phyloP scores from a whole-genome alignment of 2,329 filamentous ascomycete genomes.

The Monosporascus sp. region DNA sequence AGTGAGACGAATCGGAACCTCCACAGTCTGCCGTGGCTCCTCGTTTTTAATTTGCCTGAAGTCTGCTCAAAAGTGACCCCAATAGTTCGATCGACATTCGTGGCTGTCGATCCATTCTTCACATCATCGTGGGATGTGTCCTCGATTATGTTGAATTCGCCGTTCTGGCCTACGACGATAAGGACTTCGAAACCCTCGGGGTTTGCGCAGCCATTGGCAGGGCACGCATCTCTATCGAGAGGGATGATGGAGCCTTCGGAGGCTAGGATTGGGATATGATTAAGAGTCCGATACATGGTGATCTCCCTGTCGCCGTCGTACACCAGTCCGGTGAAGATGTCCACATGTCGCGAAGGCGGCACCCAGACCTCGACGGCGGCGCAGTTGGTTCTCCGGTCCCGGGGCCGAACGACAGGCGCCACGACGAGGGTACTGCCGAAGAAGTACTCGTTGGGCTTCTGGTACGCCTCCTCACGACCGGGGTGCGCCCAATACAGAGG shows the following conservation, averaged over 20 bases:
- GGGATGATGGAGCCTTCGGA: conserved; percentile 54
- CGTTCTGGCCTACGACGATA: conserved; percentile 42
- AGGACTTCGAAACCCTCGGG: conserved; percentile 44
- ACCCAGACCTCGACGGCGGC: conserved; percentile 51
- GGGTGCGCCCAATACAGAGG: conserved; percentile 60
- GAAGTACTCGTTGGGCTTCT: conserved; percentile 51
- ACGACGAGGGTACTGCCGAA: conserved; percentile 55
- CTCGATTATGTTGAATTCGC: conserved; percentile 44
- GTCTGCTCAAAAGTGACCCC: not conserved
- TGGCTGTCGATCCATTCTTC: not conserved
- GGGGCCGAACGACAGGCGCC: conserved; percentile 48
- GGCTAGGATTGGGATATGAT: conserved; percentile 48
- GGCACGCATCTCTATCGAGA: conserved; percentile 38
- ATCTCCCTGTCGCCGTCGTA: conserved; percentile 53
- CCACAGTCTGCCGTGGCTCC: not conserved
- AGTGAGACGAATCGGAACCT: conserved; percentile 5
- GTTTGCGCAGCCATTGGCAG: conserved; percentile 42
- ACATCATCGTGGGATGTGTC: conserved; percentile 21
- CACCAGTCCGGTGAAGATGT: conserved; percentile 52
- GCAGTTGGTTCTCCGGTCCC: conserved; percentile 39
- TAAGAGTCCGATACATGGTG: conserved; percentile 43
- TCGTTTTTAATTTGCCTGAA: not conserved
- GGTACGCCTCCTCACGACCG: conserved; percentile 47
- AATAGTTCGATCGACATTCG: not conserved
- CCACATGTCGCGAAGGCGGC: conserved; percentile 48